Percentiles rank a stretch among this genome's conserved stretches.
These are phyloP conservation scores for Poa annua DNA, from an alignment of 176 grass and related monocot species.

Conservation along the genomic window DNA sequence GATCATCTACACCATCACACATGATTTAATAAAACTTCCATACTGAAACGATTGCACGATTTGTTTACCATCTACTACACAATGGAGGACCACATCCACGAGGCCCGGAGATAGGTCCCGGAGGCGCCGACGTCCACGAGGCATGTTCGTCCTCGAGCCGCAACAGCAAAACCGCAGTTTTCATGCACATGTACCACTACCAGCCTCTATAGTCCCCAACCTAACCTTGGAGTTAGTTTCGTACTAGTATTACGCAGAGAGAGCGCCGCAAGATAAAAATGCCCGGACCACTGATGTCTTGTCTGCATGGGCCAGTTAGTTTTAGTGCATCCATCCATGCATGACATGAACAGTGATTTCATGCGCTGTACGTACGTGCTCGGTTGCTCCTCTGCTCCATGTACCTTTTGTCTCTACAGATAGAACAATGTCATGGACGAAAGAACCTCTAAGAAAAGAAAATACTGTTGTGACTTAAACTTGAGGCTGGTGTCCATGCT, in stretches of 20 bases:
- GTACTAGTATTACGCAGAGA: too few species aligned
- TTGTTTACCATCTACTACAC: too few species aligned
- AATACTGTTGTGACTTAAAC: neutral
- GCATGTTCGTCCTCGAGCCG: slow-evolving; percentile 52
- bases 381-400: neutral
- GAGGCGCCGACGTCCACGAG: neutral
- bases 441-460: neutral
- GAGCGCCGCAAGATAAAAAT: neutral
- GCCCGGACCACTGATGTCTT: neutral
- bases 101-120: too few species aligned
- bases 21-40: too few species aligned
- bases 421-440: too few species aligned
- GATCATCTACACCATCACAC: too few species aligned
- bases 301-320: neutral
- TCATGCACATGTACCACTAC: neutral
- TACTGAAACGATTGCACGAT: too few species aligned
- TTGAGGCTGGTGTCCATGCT: neutral
- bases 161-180: neutral
- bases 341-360: neutral
- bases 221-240: neutral
- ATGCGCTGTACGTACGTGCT: neutral
- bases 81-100: too few species aligned
- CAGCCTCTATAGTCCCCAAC: too few species aligned
- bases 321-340: neutral
- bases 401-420: neutral